phyloP scores from a whole-genome alignment of 371 early-diverging fungal species.

The Haplosporangium sp. region DNA sequence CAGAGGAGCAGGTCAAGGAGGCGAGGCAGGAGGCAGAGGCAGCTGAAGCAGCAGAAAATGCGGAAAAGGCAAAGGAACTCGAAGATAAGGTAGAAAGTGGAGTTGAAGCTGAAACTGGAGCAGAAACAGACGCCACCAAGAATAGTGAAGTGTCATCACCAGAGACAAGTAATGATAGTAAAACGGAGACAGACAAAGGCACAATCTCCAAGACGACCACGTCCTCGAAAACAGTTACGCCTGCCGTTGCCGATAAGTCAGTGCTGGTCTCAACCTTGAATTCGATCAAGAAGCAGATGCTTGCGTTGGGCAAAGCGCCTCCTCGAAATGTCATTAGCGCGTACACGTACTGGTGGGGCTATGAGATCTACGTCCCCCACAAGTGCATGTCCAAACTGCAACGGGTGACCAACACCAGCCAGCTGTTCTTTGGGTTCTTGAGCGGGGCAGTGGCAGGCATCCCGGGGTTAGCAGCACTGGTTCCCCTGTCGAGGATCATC shows the following conservation, averaged over 20 bases:
- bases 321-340: constrained; percentile 49
- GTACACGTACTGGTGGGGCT: constrained; percentile 58
- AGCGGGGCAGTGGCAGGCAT: constrained; percentile 41
- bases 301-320: constrained; percentile 26
- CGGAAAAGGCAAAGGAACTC: background rate
- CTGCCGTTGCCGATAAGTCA: constrained; percentile 24
- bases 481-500: constrained; percentile 54
- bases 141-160: background rate
- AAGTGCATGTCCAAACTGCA: constrained; percentile 54
- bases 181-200: constrained; percentile 1
- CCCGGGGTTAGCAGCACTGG: constrained; percentile 45
- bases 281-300: constrained; percentile 43
- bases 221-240: constrained; percentile 24
- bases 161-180: background rate
- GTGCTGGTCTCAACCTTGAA: constrained; percentile 41
- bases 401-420: constrained; percentile 47
- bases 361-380: constrained; percentile 58
- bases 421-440: constrained; percentile 55
- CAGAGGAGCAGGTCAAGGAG: constrained; percentile 11
- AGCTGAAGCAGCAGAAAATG: background rate
- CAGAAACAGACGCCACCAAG: constrained; percentile 1
- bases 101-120: background rate
- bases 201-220: constrained; percentile 33
- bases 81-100: too few species aligned
- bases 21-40: background rate